Percentiles rank a stretch among this genome's conserved stretches.
These are phyloP conservation scores for Phoma herbarum DNA, from an alignment of 2,329 filamentous ascomycete genomes.

Conservation along the genomic window DNA sequence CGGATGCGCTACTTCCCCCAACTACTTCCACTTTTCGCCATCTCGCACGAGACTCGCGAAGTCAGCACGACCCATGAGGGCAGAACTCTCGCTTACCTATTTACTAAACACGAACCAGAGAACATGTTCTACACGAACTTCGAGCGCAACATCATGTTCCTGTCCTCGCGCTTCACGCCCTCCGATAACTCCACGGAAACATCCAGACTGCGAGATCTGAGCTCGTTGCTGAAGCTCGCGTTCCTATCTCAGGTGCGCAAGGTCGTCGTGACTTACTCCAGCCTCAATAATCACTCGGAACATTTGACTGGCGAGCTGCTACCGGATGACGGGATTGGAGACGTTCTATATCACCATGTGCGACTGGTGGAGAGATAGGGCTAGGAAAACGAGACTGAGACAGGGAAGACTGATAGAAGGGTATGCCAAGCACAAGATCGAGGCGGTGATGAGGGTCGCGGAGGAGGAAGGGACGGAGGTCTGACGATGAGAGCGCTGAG, in stretches of 20 bases:
- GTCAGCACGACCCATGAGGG: constrained; percentile 21
- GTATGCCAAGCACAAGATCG: not conserved
- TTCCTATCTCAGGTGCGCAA: constrained; percentile 2
- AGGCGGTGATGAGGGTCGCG: not conserved
- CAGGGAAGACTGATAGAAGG: not conserved
- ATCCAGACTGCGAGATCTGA: constrained; percentile 12
- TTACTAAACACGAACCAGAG: not conserved
- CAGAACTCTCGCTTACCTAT: constrained; percentile 19
- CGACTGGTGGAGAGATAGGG: constrained; percentile 14
- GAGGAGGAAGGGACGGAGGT: not conserved
- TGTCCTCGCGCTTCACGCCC: constrained; percentile 23
- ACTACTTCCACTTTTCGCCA: constrained; percentile 23
- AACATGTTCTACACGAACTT: constrained; percentile 15
- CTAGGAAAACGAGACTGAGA: not conserved
- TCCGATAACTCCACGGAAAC: constrained; percentile 17
- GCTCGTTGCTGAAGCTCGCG: not conserved
- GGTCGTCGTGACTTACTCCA: not conserved
- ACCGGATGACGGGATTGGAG: constrained; percentile 5
- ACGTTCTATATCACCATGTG: constrained; percentile 25
- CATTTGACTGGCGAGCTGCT: not conserved
- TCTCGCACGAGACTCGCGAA: constrained; percentile 14
- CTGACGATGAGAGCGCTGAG: not conserved
- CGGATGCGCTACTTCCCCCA: constrained; percentile 23
- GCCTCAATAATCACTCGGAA: not conserved
- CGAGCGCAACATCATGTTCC: constrained; percentile 21